Evolutionary conservation across 192 early-diverging fungal genomes (phyloP).

Genomic region (Globomyces pollinis-pini): DNA sequence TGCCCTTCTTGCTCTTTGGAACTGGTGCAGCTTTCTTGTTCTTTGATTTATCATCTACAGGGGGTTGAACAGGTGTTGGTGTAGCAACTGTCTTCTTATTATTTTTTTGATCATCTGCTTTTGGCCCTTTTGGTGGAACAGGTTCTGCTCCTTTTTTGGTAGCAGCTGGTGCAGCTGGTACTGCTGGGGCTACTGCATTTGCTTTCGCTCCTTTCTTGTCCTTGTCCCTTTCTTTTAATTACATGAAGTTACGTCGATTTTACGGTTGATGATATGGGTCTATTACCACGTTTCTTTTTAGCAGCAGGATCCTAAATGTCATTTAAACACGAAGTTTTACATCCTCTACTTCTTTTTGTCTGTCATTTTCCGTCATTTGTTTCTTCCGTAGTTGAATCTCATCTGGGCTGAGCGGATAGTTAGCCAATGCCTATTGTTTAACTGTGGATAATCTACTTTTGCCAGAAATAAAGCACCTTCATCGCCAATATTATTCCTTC

Average conservation of each 20-base stretch:
- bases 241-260: neutral
- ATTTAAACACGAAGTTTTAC: slow-evolving; percentile 15
- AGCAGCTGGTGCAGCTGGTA: slow-evolving; percentile 10
- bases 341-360: slow-evolving; percentile 43
- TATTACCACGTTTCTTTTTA: slow-evolving; percentile 26
- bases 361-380: slow-evolving; percentile 34
- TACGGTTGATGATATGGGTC: slow-evolving; percentile 9
- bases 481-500: slow-evolving; percentile 36
- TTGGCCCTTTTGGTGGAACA: slow-evolving; percentile 3
- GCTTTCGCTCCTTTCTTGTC: slow-evolving; percentile 13
- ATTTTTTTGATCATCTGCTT: slow-evolving; percentile 8
- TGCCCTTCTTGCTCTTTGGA: slow-evolving; percentile 33
- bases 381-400: slow-evolving; percentile 32
- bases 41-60: slow-evolving; percentile 3
- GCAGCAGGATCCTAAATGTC: neutral
- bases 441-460: slow-evolving; percentile 28
- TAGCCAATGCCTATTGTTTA: slow-evolving; percentile 28
- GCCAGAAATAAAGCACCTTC: slow-evolving; percentile 32
- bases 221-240: neutral
- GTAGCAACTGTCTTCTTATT: neutral
- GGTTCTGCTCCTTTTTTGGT: slow-evolving; percentile 15
- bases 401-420: slow-evolving; percentile 29
- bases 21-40: neutral
- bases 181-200: neutral
- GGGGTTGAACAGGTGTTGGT: neutral